Base-by-base conservation (phyloP, 75 land plant species). In the Ceratopteris richardii region DNA sequence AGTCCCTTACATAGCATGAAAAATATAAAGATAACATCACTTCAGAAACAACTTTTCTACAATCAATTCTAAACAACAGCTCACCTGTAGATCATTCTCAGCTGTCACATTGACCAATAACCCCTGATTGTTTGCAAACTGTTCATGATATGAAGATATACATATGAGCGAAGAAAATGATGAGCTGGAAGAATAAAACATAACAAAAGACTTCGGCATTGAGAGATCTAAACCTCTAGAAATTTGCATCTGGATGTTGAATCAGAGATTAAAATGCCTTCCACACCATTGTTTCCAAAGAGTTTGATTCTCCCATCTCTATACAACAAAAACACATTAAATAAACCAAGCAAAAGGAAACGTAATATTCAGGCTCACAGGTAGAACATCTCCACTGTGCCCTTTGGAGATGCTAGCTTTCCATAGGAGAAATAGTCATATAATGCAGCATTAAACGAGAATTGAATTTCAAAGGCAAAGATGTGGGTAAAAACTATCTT, bases 51-150 rank as follows among this genome's bases (percentile, higher is more conserved):
- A n/a, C n/a, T n/a, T n/a, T n/a, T n/a, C n/a, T n/a, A n/a, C n/a
- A n/a, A n/a, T n/a, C n/a, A n/a, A n/a, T n/a, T n/a, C n/a, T n/a
- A n/a, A n/a, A n/a, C n/a, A n/a, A n/a, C n/a, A n/a, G n/a, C 7
- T 1, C 65, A 88, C 93, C 93, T 84, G 79, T 54, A 88, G 73
- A 31, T 88, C 93, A 78, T 88, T 88, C 51, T 76, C 82, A 65
- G 77, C 81, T 30, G 85, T 74, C 48, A 88, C 58, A 41, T 76
- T 66, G 11, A 79, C 66, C 37, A 88, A 66, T 56, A 68, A 68
- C 20, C 93, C 93, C 77, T 81, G 73, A 60, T 88, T 88, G 7
- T 72, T 77, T 48, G 82, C 33, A 67, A 88, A 88, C 93, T 88
- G 85, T 31, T 31, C n/a, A 58, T 31, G 16, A 58, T 9, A 33